Evolutionary conservation across 2,329 filamentous ascomycete species (phyloP), one percentile per base, ranked within the genome.

Genomic region (Colletotrichum plurivorum): DNA sequence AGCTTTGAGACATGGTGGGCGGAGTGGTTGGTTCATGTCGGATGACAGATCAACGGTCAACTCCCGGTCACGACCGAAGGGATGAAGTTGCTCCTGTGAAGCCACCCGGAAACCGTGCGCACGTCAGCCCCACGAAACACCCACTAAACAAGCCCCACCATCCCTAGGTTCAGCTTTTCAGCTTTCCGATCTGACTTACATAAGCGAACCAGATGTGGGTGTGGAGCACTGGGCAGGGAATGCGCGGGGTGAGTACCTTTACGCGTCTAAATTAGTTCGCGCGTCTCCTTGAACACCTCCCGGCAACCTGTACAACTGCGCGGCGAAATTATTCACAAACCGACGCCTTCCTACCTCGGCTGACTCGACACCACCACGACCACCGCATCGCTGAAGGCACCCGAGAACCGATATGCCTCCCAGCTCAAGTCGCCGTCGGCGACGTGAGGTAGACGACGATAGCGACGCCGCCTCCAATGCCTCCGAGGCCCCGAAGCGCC

Each of bases 361-460:
- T n/a, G 12, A 39, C 8, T 7, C 18, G 8, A 20, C 7, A 48
- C 41, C 12, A 49, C 5, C 12, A n/a, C 10, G 7, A 2, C 12
- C 13, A 36, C 31, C 31, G 31, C 31, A 36, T 10, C 31, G 8
- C 8, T 36, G 31, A 36, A 36, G 31, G 31, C 31, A 36, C 31
- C 31, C 31, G 31, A 36, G 9, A 36, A 36, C 31, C 31, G 31
- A 36, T 15, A 43, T 43, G 41, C 16, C 41, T n/a, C 16, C 41
- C 25, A 41, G 36, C 25, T 39, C 67, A 25, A 65, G 67, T 48
- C 67, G 67, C 48, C 62, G 67, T 20, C 79, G 83, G 67, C 84
- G 85, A 61, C 77, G 80, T 22, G 78, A 79, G 12, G 78, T 79
- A 49, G 82, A 85, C 27, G 80, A 77, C 67, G 77, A 79, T 13